phyloP scores from a whole-genome alignment of 371 early-diverging fungal species.

The Mucor plumbeus region DNA sequence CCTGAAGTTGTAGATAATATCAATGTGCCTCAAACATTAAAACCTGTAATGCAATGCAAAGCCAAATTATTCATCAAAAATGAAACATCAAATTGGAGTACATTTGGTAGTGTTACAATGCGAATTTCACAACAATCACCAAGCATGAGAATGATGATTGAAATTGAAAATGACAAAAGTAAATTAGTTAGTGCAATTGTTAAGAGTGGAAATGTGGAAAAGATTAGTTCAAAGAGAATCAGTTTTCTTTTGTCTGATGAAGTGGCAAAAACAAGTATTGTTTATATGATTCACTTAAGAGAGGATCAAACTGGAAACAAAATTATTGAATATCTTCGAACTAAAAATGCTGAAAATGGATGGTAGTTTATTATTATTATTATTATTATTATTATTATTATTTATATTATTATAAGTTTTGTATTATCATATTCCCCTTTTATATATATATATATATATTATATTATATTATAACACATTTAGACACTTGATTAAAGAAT shows the following conservation, averaged over 20 bases:
- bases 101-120: constrained; percentile 41
- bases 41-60: constrained; percentile 48
- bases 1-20: constrained; percentile 30
- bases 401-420: not conserved
- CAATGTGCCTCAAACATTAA: constrained; percentile 48
- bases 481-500: not conserved
- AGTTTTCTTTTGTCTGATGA: constrained; percentile 45
- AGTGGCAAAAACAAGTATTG: constrained; percentile 37
- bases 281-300: constrained; percentile 53
- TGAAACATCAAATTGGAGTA: constrained; percentile 52
- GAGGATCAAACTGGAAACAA: constrained; percentile 49
- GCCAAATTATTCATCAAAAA: constrained; percentile 48
- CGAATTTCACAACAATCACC: constrained; percentile 49
- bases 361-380: constrained; percentile 31
- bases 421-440: not conserved
- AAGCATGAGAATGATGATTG: constrained; percentile 47
- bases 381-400: not conserved
- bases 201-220: constrained; percentile 50
- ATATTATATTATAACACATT: not conserved
- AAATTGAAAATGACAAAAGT: constrained; percentile 53
- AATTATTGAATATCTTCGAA: constrained; percentile 45
- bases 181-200: constrained; percentile 47
- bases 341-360: constrained; percentile 44
- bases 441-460: too few relatives aligned
- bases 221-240: constrained; percentile 39